Percentiles rank a stretch among this genome's conserved stretches.
Evolutionary conservation across 116 monocot species (phyloP).

Genomic region (Phalaenopsis hybrid): DNA sequence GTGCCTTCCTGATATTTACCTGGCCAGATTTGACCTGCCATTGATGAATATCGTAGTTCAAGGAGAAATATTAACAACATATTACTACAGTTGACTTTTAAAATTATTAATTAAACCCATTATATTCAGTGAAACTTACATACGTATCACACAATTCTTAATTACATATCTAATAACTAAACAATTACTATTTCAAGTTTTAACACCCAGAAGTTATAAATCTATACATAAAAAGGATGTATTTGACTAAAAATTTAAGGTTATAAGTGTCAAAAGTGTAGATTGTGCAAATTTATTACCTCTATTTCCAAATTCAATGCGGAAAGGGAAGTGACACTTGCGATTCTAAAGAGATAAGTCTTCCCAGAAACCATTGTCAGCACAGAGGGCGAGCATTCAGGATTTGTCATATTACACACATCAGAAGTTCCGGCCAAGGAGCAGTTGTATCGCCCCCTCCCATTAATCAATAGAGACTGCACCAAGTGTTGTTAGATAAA

Average conservation of each 20-base stretch:
- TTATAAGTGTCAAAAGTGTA: too few relatives aligned
- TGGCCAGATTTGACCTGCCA: too few relatives aligned
- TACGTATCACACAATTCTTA: too few relatives aligned
- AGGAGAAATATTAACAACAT: too few relatives aligned
- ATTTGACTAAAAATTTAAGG: too few relatives aligned
- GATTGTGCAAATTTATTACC: conserved; percentile 13
- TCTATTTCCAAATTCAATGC: conserved; percentile 79
- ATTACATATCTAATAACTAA: too few relatives aligned
- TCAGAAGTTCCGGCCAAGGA: conserved; percentile 9
- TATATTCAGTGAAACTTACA: neutral
- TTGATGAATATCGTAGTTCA: too few relatives aligned
- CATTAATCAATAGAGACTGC: conserved; percentile 77
- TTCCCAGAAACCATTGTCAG: conserved; percentile 48
- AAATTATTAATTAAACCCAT: neutral
- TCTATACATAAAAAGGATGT: too few relatives aligned
- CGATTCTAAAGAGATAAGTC: conserved; percentile 64
- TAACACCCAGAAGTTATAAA: too few relatives aligned
- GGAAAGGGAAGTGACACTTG: conserved; percentile 65
- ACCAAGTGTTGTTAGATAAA: neutral
- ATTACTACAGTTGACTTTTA: too few relatives aligned
- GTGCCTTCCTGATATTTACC: too few relatives aligned
- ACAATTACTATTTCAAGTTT: too few relatives aligned
- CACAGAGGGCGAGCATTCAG: conserved; percentile 44
- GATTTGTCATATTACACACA: conserved; percentile 32
- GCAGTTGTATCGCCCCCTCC: conserved; percentile 66